phyloP scores from a whole-genome alignment of 2,329 filamentous ascomycete genomes.

The Sporothrix brasiliensis region DNA sequence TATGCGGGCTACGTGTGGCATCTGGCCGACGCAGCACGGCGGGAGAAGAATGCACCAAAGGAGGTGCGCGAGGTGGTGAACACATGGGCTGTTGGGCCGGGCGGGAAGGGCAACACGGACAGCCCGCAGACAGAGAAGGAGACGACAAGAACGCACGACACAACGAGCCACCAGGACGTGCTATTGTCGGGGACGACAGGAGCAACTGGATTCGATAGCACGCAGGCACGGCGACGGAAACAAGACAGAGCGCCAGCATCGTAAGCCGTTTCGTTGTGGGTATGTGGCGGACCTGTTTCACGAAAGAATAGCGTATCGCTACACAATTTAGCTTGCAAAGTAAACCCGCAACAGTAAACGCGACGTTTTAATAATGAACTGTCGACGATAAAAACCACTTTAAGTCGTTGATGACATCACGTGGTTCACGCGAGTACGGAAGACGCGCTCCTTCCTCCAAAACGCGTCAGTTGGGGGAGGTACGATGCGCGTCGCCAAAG shows the following conservation, averaged over 20 bases:
- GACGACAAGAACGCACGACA: constrained; percentile 35
- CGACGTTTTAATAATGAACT: too few relatives aligned
- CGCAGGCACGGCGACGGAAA: constrained; percentile 22
- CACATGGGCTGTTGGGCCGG: constrained; percentile 66
- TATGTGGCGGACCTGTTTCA: too few relatives aligned
- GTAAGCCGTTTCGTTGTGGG: not conserved
- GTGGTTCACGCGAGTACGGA: constrained; percentile 31
- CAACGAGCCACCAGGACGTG: not conserved
- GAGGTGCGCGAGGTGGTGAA: constrained; percentile 71
- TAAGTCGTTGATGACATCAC: constrained; percentile 27
- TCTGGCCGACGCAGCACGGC: constrained; percentile 67
- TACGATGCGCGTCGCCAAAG: constrained; percentile 27
- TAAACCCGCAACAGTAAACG: too few relatives aligned
- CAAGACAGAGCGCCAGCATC: not conserved
- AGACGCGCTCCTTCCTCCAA: constrained; percentile 18
- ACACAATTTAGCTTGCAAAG: too few relatives aligned
- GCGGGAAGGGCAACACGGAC: constrained; percentile 38
- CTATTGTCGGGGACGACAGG: not conserved
- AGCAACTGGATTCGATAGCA: constrained; percentile 4
- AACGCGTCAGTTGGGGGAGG: constrained; percentile 25
- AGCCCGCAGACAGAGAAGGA: not conserved
- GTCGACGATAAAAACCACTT: constrained; percentile 9
- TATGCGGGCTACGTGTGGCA: constrained; percentile 76
- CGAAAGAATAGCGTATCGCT: too few relatives aligned
- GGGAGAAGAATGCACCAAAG: constrained; percentile 58